phyloP scores from a whole-genome alignment of 1,284 basidiomycete genomes.

The Quambalaria eucalypti region DNA sequence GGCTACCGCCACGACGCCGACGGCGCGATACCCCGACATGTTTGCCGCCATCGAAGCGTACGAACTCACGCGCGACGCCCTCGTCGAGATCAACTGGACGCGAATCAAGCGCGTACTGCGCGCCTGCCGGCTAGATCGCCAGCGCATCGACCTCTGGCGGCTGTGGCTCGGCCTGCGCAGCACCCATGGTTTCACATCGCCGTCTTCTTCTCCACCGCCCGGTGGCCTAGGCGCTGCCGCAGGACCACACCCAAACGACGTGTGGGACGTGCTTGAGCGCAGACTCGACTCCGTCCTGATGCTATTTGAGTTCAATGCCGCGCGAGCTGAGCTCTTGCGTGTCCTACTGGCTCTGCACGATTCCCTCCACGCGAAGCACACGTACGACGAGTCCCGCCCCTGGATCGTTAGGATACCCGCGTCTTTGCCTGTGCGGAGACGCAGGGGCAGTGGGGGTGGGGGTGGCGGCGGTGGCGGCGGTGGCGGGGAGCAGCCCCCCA shows the following conservation, averaged over 20 bases:
- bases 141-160: constrained; percentile 37
- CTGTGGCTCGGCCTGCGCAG: constrained; percentile 30
- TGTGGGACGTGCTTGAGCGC: constrained; percentile 37
- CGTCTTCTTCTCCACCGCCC: neutral
- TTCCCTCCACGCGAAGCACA: constrained; percentile 20
- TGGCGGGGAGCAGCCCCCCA: no score
- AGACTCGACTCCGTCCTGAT: constrained; percentile 25
- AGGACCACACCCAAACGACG: constrained; percentile 24
- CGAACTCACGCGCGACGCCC: constrained; percentile 31
- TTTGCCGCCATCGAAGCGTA: neutral
- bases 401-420: neutral
- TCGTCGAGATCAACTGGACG: constrained; percentile 38
- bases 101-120: constrained; percentile 27
- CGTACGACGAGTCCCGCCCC: neutral
- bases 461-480: no score
- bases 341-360: constrained; percentile 27
- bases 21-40: neutral
- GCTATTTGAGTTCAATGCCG: constrained; percentile 33
- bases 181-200: no score
- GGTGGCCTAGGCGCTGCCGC: neutral
- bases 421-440: neutral
- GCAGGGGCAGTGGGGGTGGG: no score
- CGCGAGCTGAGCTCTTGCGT: constrained; percentile 20
- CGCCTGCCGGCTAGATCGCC: constrained; percentile 36
- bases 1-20: neutral